phyloP scores from a whole-genome alignment of 768 basidiomycete species.

The Mycena amicta region DNA sequence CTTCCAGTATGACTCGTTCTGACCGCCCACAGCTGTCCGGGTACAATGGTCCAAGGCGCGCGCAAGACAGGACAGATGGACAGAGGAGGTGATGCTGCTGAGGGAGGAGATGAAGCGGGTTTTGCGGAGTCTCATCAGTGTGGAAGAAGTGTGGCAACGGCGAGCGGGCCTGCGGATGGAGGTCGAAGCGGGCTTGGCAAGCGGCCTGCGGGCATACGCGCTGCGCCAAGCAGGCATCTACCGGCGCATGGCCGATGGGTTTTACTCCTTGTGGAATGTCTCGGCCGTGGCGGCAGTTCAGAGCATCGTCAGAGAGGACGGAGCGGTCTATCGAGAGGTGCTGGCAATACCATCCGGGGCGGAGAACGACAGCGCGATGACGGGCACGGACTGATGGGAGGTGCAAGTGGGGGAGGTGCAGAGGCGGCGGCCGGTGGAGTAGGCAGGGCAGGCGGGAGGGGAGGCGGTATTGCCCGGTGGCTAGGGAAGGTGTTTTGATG shows the following conservation, averaged over 20 bases:
- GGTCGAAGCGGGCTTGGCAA: not conserved
- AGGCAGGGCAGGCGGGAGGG: too few relatives aligned
- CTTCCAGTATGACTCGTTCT: too few relatives aligned
- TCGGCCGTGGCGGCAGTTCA: not conserved
- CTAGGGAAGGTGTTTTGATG: too few relatives aligned
- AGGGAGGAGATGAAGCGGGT: constrained; percentile 24
- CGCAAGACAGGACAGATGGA: constrained; percentile 19
- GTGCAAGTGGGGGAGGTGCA: too few relatives aligned
- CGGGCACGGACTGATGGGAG: too few relatives aligned
- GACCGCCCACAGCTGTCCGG: constrained; percentile 2
- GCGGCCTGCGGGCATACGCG: not conserved
- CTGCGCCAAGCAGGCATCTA: not conserved
- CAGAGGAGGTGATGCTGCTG: constrained; percentile 24
- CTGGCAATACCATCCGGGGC: too few relatives aligned
- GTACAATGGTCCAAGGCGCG: constrained; percentile 28
- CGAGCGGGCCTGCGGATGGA: not conserved
- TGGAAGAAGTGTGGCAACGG: not conserved
- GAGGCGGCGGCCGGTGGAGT: too few relatives aligned
- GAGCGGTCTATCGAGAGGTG: not conserved
- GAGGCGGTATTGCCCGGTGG: too few relatives aligned
- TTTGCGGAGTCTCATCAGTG: not conserved
- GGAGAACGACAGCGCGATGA: too few relatives aligned
- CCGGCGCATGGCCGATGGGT: not conserved
- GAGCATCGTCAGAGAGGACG: not conserved
- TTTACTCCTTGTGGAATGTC: not conserved